Evolutionary conservation across 768 basidiomycete genomes (phyloP).

Genomic region (Suillus lakei): DNA sequence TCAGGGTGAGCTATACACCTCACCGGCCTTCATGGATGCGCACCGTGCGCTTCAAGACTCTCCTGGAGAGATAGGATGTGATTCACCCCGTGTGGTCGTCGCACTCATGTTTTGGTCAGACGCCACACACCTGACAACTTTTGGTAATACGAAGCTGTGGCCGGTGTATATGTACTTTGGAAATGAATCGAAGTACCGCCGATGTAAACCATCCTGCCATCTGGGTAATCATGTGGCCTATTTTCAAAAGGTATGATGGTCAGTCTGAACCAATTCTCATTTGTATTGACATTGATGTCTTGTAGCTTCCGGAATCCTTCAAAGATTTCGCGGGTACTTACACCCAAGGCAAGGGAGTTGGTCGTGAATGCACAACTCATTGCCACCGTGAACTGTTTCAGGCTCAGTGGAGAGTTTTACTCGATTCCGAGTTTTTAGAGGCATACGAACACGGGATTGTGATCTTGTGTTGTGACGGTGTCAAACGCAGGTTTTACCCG

Average conservation of each 20-base stretch:
- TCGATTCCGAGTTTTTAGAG: conserved; percentile 19
- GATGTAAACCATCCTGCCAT: conserved; percentile 20
- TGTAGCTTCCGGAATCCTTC: conserved; percentile 19
- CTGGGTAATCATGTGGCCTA: conserved; percentile 15
- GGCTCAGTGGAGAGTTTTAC: conserved; percentile 12
- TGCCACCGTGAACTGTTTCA: conserved; percentile 20
- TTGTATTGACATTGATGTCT: neutral
- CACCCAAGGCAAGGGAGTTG: neutral
- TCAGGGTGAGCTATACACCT: neutral
- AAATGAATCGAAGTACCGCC: conserved; percentile 26
- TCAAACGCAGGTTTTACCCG: conserved; percentile 19
- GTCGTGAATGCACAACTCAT: conserved; percentile 14
- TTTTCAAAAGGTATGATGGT: conserved; percentile 14
- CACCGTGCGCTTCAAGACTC: conserved; percentile 22
- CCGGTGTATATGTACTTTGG: conserved; percentile 27
- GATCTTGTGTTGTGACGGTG: conserved; percentile 15
- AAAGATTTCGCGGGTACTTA: conserved; percentile 8
- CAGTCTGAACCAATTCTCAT: neutral
- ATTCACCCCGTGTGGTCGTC: conserved; percentile 16
- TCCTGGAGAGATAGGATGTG: conserved; percentile 19
- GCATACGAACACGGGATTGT: conserved; percentile 21
- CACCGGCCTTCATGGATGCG: neutral
- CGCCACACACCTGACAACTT: conserved; percentile 24
- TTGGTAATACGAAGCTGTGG: conserved; percentile 27
- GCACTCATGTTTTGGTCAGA: conserved; percentile 26